Evolutionary conservation across 2,329 filamentous ascomycete genomes (phyloP).

Genomic region (Alternaria infectoria): DNA sequence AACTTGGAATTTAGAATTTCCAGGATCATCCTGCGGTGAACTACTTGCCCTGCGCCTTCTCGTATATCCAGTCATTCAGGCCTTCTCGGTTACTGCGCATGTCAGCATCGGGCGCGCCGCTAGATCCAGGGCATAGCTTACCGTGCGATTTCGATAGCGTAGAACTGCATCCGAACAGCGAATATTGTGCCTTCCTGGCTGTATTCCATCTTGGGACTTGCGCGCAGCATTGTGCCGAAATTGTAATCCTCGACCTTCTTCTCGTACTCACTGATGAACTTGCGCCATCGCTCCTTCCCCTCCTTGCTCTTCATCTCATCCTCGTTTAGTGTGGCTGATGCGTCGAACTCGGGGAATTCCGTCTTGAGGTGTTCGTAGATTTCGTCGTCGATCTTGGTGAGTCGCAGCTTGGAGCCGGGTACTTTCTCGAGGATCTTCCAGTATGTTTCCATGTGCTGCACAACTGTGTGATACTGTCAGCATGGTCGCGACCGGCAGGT

Average conservation of each 20-base stretch:
- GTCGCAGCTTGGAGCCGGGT: slow-evolving; percentile 82
- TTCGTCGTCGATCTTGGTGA: slow-evolving; percentile 94
- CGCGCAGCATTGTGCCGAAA: slow-evolving; percentile 92
- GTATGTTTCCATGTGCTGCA: slow-evolving; percentile 96
- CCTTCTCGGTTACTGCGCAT: slow-evolving; percentile 74
- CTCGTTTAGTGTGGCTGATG: slow-evolving; percentile 80
- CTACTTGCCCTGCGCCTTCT: slow-evolving; percentile 67
- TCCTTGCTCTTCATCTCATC: slow-evolving; percentile 96
- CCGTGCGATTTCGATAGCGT: slow-evolving; percentile 77
- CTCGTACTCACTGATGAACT: slow-evolving; percentile 92
- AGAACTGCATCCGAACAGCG: slow-evolving; percentile 82
- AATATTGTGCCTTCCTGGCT: slow-evolving; percentile 91
- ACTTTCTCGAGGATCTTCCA: slow-evolving; percentile 94
- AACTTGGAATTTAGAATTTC: not conserved
- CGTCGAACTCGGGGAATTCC: slow-evolving; percentile 93
- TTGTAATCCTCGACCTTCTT: slow-evolving; percentile 97
- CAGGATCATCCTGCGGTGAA: not conserved
- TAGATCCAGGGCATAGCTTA: slow-evolving; percentile 45
- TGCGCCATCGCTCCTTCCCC: slow-evolving; percentile 93
- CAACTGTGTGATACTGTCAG: slow-evolving; percentile 59
- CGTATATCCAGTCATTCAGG: slow-evolving; percentile 96
- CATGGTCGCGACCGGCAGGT: not conserved
- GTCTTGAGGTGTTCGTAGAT: slow-evolving; percentile 87
- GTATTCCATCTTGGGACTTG: slow-evolving; percentile 81
- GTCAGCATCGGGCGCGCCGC: slow-evolving; percentile 21